Evolutionary conservation across 805 yeast species (phyloP).

Genomic region (Kregervanrija delftensis): DNA sequence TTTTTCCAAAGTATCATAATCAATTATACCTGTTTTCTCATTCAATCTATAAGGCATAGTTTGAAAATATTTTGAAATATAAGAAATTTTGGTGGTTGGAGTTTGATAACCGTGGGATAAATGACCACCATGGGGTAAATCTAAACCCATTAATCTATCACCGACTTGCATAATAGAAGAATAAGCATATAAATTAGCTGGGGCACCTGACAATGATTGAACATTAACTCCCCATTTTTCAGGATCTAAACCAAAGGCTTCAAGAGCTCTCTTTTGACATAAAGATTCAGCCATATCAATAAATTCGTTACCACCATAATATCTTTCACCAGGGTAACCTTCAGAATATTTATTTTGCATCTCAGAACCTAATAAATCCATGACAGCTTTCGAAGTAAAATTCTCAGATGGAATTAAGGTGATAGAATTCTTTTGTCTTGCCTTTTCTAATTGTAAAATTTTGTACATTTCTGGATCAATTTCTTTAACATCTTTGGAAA

Average conservation of each 20-base stretch:
- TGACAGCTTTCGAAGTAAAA: conserved; percentile 91
- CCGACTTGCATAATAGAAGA: conserved; percentile 83
- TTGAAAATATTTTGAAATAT: conserved; percentile 88
- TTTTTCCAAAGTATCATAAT: conserved; percentile 79
- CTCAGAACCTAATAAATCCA: conserved; percentile 90
- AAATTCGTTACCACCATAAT: conserved; percentile 96
- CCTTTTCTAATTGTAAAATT: conserved; percentile 69
- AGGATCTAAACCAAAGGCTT: conserved; percentile 70
- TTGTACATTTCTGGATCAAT: conserved; percentile 81
- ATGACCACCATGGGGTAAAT: conserved; percentile 98
- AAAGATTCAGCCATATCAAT: conserved; percentile 86
- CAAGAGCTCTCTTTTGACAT: conserved; percentile 87
- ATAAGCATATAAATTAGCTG: conserved; percentile 91
- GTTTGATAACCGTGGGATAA: conserved; percentile 97
- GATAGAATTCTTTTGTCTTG: conserved; percentile 86
- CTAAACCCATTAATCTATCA: conserved; percentile 95
- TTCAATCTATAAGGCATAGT: conserved; percentile 96
- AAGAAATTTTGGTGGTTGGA: conserved; percentile 80
- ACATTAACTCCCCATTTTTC: conserved; percentile 96
- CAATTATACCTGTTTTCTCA: conserved; percentile 81
- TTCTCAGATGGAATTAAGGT: conserved; percentile 93
- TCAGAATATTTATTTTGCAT: conserved; percentile 98
- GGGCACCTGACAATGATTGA: conserved; percentile 92
- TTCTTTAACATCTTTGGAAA: conserved; percentile 57
- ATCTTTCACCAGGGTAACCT: conserved; percentile 97